Base-by-base conservation (phyloP, 2,329 filamentous ascomycete genomes). In the Fusarium decemcellulare region DNA sequence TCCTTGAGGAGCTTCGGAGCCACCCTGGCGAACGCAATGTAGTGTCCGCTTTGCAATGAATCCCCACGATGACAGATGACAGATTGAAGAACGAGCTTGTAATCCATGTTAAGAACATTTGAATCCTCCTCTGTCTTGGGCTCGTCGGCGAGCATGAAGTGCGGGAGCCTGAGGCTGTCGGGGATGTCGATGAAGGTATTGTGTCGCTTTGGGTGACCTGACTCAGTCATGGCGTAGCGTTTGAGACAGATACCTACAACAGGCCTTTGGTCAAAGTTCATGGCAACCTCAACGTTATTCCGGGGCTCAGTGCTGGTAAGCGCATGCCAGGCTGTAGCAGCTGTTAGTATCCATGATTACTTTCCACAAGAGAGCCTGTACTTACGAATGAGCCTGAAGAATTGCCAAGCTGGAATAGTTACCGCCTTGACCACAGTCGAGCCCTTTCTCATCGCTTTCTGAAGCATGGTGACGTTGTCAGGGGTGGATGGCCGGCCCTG, bases 371-470 rank as follows among this genome's bases (percentile, higher is more conserved):
- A 56, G 9, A 16, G 16, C 29, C 6, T 56, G 66, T 73, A 85
- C 92, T 81, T 83, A 94, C 92, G 95, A 73, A 98, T 94, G 29
- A 98, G 84, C 75, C 93, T 94, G 81, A 98, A 98, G 76, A 98
- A 97, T 75, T 98, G 95, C 94, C 95, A 98, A 2, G 96, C 96
- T 39, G 95, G 95, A 84, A 98, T 97, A 62, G 95, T 91, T 14
- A 98, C 92, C 74, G 97, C 95, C 76, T 95, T 97, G 71, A 82
- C 85, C 60, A 85, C 83, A 2, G 82, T 85, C 12, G 86, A 87
- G 10, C 72, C 83, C 79, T 76, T 85, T 77, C 71, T 77, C 78
- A 74, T 83, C 79, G 71, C 81, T 77, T 78, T 82, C 65, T 83
- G 81, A 42, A 84, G 77, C 32, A 85, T 74, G 14, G 77, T 82